Evolutionary conservation across 495 filamentous ascomycete genomes (phyloP), one percentile per base, ranked within the genome.

Genomic region (Trichoderma gamsii): DNA sequence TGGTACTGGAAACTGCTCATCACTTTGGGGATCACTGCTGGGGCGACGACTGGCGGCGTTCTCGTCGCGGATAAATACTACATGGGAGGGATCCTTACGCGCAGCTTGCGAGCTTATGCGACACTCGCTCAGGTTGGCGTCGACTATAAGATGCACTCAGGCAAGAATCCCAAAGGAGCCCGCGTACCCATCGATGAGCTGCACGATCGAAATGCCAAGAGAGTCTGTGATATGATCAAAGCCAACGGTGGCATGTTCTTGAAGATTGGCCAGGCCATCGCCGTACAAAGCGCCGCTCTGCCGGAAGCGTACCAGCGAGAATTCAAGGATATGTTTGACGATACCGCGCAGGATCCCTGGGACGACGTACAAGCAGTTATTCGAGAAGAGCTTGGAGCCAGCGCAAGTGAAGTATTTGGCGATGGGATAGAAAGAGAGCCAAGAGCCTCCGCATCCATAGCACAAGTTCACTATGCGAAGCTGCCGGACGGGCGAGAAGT

Each of bases 241-340:
- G 77, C 82, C 38, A 99, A 99, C 84, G 95, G 95, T 66, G 95
- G 95, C 0, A 78, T 99, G 6, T 99, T 97, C 75, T 83, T 97
- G 73, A 99, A 99, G 82, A 97, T 99, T 67, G 95, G 95, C 3
- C 95, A 99, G 82, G 95, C 95, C 8, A 93, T 99, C 68, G 95
- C 94, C 32, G 97, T 97, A 93, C 95, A 99, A 81, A 92, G 90
- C 66, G 94, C 93, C 3, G 87, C 97, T 51, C 76, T 99, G 64
- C 95, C 95, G 12, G 90, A 92, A 6, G 92, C 96, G 76, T 97
- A 97, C 73, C 92, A 96, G 82, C 85, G 86, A 69, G 97, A 97
- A 90, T 99, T 99, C 73, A 83, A 90, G 46, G 84, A 88, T 69
- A 97, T 99, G 92, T 99, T 99, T 76, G 95, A 97, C 73, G 95